Conservation (phyloP, 1,139 yeast genomes). For the Eremothecium cymbalariae region DNA sequence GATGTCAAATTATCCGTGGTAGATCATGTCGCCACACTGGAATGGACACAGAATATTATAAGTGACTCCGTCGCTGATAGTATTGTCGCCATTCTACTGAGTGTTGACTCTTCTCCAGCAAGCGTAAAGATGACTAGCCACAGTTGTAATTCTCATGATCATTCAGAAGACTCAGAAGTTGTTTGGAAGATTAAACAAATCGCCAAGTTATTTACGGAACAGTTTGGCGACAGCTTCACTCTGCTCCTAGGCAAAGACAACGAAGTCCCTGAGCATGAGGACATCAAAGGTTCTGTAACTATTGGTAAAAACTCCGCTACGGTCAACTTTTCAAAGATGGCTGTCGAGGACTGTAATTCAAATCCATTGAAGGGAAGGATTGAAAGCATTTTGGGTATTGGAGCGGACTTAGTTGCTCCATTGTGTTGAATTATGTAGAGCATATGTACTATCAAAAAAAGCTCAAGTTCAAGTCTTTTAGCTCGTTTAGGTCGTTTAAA, state of each 20-base stretch:
- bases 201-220: conserved; percentile 60
- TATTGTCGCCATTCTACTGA: conserved; percentile 77
- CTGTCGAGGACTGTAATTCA: conserved; percentile 63
- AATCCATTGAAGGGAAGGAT: conserved; percentile 75
- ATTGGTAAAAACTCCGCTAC: conserved; percentile 72
- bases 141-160: conserved; percentile 41
- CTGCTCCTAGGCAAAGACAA: conserved; percentile 30
- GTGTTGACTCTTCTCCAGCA: conserved; percentile 92
- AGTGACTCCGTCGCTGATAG: conserved; percentile 95
- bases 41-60: conserved; percentile 86
- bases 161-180: conserved; percentile 32
- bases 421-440: conserved; percentile 36
- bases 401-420: conserved; percentile 78
- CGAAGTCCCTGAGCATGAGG: conserved; percentile 41
- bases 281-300: conserved; percentile 38
- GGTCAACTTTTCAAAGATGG: conserved; percentile 54
- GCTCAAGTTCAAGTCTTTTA: too few relatives aligned
- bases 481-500: too few relatives aligned
- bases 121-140: conserved; percentile 78
- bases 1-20: conserved; percentile 45
- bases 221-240: conserved; percentile 72
- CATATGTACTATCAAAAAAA: too few relatives aligned
- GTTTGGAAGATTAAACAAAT: conserved; percentile 56
- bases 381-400: conserved; percentile 70
- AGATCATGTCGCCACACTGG: conserved; percentile 53